phyloP scores from a whole-genome alignment of 148 eudicot species.

The Chenopodium quinoa region DNA sequence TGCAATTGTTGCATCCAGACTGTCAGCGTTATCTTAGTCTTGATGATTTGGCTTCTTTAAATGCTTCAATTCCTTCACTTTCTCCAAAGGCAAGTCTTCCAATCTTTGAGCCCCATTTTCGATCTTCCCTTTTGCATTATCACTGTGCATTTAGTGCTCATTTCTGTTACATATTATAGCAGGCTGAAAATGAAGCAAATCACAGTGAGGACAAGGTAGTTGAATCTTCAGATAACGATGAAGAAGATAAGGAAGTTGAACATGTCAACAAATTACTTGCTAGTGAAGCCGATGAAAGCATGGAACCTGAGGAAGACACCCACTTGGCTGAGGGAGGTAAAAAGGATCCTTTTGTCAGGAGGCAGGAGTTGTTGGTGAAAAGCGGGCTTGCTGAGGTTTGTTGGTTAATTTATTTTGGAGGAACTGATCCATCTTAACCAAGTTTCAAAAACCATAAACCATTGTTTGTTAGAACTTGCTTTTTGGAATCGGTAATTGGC shows the following conservation, averaged over 20 bases:
- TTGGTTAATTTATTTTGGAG: slow-evolving; percentile 10
- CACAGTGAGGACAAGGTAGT: slow-evolving; percentile 29
- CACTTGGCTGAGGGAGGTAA: slow-evolving; percentile 65
- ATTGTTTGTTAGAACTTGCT: neutral
- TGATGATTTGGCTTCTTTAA: slow-evolving; percentile 69
- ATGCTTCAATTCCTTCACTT: slow-evolving; percentile 64
- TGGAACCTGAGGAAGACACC: slow-evolving; percentile 24
- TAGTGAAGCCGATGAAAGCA: slow-evolving; percentile 29
- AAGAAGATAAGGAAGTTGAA: slow-evolving; percentile 36
- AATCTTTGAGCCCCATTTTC: neutral
- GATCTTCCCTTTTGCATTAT: neutral
- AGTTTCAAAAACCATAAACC: neutral
- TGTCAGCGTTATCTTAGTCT: slow-evolving; percentile 76
- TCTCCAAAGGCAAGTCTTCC: slow-evolving; percentile 48
- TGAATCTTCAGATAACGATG: slow-evolving; percentile 29
- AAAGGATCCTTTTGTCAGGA: slow-evolving; percentile 73
- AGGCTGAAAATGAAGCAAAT: slow-evolving; percentile 40
- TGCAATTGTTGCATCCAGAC: slow-evolving; percentile 85
- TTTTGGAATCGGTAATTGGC: neutral
- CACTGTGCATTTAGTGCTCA: slow-evolving; percentile 1
- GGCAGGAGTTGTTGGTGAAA: slow-evolving; percentile 75
- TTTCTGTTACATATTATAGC: slow-evolving; percentile 1
- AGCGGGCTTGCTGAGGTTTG: slow-evolving; percentile 99
- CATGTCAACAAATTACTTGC: slow-evolving; percentile 30
- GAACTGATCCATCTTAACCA: neutral